Conservation (phyloP, 805 yeast genomes). For the Kluyveromyces nonfermentans region DNA sequence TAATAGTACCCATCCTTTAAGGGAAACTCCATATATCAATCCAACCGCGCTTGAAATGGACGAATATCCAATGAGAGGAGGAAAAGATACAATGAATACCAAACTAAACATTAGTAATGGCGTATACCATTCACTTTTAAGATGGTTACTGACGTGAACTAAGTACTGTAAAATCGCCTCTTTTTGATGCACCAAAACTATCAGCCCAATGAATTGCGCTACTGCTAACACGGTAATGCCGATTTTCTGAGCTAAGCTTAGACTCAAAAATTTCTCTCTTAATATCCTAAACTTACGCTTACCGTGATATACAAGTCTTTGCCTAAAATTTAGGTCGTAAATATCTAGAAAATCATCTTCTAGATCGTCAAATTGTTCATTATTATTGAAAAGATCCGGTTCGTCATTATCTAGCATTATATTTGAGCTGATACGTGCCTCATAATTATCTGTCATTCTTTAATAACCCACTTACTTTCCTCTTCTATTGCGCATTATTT, state of each 20-base stretch:
- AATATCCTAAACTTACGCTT: slow-evolving; percentile 10
- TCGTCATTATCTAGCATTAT: neutral
- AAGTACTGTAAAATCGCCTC: slow-evolving; percentile 25
- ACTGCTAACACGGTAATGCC: slow-evolving; percentile 10
- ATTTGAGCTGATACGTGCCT: slow-evolving; percentile 10
- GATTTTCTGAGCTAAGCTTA: slow-evolving; percentile 19
- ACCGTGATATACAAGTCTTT: slow-evolving; percentile 19
- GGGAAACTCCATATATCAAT: slow-evolving; percentile 69
- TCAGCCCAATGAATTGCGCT: slow-evolving; percentile 10
- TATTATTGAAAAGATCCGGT: slow-evolving; percentile 2
- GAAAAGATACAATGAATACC: slow-evolving; percentile 68
- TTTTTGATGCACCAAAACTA: slow-evolving; percentile 20
- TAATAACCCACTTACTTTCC: neutral
- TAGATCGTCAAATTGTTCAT: slow-evolving; percentile 13
- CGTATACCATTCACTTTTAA: slow-evolving; percentile 35
- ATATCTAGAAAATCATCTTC: slow-evolving; percentile 27
- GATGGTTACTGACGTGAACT: slow-evolving; percentile 37
- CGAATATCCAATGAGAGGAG: slow-evolving; percentile 83
- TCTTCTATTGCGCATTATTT: no score
- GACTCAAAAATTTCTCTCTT: slow-evolving; percentile 9
- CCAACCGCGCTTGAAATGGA: slow-evolving; percentile 61
- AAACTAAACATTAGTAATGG: slow-evolving; percentile 39
- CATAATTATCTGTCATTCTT: slow-evolving; percentile 12
- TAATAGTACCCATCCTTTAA: slow-evolving; percentile 67
- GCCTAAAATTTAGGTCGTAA: slow-evolving; percentile 26